Evolutionary conservation across 78 protist genomes (phyloP).

Genomic region (Polysphondylium violaceum): DNA sequence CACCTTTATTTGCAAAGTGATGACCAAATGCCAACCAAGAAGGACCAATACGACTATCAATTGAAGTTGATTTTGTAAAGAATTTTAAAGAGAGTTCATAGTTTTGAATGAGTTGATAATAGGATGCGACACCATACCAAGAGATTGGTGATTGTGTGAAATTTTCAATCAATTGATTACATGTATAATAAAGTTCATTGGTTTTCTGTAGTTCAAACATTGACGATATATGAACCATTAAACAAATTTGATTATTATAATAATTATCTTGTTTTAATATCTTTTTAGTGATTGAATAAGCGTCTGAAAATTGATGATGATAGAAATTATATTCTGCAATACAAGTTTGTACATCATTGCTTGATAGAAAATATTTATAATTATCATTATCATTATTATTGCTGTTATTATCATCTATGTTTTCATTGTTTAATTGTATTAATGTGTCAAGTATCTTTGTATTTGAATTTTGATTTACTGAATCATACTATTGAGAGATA

Average conservation of each 20-base stretch:
- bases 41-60: conserved; percentile 42
- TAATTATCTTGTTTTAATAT: conserved; percentile 50
- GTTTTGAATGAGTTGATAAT: conserved; percentile 55
- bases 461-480: background rate
- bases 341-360: conserved; percentile 43
- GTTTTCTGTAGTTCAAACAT: conserved; percentile 62
- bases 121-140: conserved; percentile 80
- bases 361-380: background rate
- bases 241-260: conserved; percentile 37
- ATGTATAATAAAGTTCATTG: conserved; percentile 58
- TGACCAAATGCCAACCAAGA: conserved; percentile 83
- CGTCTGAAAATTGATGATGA: conserved; percentile 47
- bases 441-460: background rate
- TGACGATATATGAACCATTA: conserved; percentile 59
- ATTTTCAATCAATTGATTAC: conserved; percentile 60
- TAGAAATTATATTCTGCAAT: conserved; percentile 69
- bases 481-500: conserved; percentile 25
- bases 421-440: conserved; percentile 20
- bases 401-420: background rate
- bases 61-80: conserved; percentile 54
- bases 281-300: conserved; percentile 46
- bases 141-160: conserved; percentile 31
- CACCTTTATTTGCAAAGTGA: conserved; percentile 63
- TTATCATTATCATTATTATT: background rate
- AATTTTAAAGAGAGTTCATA: conserved; percentile 22